Conservation (phyloP, 2,329 filamentous ascomycete species). For the Drechslerella stenobrocha region DNA sequence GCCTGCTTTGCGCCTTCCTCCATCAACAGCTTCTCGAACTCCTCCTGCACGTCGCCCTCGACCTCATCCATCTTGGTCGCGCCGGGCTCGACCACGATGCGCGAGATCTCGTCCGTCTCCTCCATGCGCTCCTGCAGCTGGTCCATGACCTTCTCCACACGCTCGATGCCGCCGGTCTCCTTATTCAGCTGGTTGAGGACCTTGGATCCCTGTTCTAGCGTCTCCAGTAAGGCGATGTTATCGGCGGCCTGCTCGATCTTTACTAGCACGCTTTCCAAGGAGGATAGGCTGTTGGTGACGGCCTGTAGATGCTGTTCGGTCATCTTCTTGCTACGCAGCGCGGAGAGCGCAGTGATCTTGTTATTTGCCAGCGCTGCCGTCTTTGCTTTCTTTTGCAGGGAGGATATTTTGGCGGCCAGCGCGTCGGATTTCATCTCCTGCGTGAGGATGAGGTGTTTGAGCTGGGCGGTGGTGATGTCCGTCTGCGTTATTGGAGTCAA, state of each 20-base stretch:
- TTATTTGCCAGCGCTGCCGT: constrained; percentile 74
- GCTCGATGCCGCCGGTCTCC: constrained; percentile 74
- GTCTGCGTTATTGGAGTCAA: constrained; percentile 68
- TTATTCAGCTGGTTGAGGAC: constrained; percentile 74
- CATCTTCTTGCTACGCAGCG: constrained; percentile 79
- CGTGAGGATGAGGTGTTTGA: constrained; percentile 71
- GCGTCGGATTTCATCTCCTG: constrained; percentile 69
- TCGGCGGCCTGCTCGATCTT: constrained; percentile 83
- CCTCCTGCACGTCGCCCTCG: constrained; percentile 88
- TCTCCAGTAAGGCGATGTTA: constrained; percentile 78
- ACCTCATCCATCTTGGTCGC: constrained; percentile 58
- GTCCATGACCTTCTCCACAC: constrained; percentile 75
- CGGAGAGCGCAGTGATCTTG: constrained; percentile 71
- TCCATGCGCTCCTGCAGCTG: constrained; percentile 76
- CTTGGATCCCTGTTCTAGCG: constrained; percentile 76
- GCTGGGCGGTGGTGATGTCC: constrained; percentile 77
- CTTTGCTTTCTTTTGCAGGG: constrained; percentile 64
- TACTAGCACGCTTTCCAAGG: constrained; percentile 80
- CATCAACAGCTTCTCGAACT: constrained; percentile 74
- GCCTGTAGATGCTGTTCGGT: constrained; percentile 73
- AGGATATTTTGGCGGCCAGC: constrained; percentile 62
- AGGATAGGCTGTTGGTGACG: constrained; percentile 72
- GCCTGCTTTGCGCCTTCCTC: constrained; percentile 62
- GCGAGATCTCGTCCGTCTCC: constrained; percentile 78
- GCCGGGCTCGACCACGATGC: constrained; percentile 70